These are phyloP conservation scores for Myriosclerotinia scirpicola DNA, from an alignment of 2,329 filamentous ascomycete species.

Conservation along the genomic window DNA sequence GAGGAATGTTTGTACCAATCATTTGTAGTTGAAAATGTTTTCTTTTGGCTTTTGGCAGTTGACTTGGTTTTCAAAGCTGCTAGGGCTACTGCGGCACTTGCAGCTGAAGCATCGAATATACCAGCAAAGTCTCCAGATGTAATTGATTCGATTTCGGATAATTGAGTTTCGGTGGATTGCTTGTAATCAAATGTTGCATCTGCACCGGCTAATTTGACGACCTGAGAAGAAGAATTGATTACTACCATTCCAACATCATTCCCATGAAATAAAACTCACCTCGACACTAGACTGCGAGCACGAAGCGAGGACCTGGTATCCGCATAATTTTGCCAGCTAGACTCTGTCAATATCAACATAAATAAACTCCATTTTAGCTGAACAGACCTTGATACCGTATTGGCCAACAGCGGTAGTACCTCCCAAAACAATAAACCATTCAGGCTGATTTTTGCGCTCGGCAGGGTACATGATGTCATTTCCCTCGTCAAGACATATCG, in stretches of 20 bases:
- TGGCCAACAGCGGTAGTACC: constrained; percentile 43
- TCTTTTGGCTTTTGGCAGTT: background rate
- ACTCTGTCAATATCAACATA: background rate
- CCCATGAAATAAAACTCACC: background rate
- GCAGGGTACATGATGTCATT: constrained; percentile 13
- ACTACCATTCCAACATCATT: background rate
- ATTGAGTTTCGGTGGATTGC: background rate
- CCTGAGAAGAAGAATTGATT: constrained; percentile 28
- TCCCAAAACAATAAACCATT: constrained; percentile 45
- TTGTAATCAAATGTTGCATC: constrained; percentile 42
- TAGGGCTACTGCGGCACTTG: background rate
- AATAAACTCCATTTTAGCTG: background rate
- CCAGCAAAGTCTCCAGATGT: constrained; percentile 17
- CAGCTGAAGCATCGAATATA: constrained; percentile 19
- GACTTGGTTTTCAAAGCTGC: constrained; percentile 3
- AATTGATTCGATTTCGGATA: constrained; percentile 8
- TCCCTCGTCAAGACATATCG: constrained; percentile 9
- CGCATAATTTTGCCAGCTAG: constrained; percentile 42
- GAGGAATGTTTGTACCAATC: constrained; percentile 1
- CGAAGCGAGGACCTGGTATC: constrained; percentile 44
- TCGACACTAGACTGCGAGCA: constrained; percentile 37
- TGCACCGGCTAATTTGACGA: constrained; percentile 39
- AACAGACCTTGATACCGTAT: constrained; percentile 39
- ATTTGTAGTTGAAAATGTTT: constrained; percentile 22
- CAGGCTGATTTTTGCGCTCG: constrained; percentile 30